phyloP scores from a whole-genome alignment of 768 basidiomycete species.

The Podaxis rugospora region DNA sequence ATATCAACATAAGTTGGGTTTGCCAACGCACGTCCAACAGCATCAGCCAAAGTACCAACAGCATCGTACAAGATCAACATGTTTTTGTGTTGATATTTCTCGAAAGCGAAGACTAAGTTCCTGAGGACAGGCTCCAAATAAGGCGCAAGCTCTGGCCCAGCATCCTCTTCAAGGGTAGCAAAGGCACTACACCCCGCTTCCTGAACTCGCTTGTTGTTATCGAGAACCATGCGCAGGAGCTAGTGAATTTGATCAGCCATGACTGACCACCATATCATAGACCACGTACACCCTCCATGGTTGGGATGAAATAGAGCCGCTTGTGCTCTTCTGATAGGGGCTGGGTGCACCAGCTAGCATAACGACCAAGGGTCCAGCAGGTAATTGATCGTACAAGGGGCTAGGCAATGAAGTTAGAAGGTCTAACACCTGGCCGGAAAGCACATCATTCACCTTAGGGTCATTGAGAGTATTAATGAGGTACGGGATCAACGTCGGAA shows the following conservation, averaged over 20 bases:
- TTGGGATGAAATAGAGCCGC: conserved; percentile 88
- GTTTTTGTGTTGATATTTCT: conserved; percentile 99
- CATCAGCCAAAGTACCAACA: conserved; percentile 97
- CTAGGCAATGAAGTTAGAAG: conserved; percentile 34
- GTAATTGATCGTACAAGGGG: conserved; percentile 97
- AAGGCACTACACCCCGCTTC: conserved; percentile 99
- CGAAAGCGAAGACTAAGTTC: conserved; percentile 93
- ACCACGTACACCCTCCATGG: conserved; percentile 86
- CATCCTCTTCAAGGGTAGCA: conserved; percentile 97
- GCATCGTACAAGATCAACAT: conserved; percentile 98
- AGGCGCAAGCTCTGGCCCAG: conserved; percentile 82
- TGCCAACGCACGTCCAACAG: conserved; percentile 84
- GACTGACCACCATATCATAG: conserved; percentile 3
- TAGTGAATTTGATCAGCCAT: conserved; percentile 25
- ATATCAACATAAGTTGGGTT: conserved; percentile 89
- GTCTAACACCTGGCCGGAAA: conserved; percentile 5
- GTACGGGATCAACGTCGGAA: conserved; percentile 91
- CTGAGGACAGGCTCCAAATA: conserved; percentile 93
- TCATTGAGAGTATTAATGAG: conserved; percentile 88
- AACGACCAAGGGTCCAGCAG: conserved; percentile 99
- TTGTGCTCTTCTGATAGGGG: conserved; percentile 83
- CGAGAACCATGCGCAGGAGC: conserved; percentile 96
- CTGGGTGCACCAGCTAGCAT: conserved; percentile 96
- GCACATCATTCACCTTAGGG: conserved; percentile 63
- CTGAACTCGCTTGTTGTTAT: conserved; percentile 98